phyloP scores from a whole-genome alignment of 148 eudicot species.

The Camellia lanceoleosa region DNA sequence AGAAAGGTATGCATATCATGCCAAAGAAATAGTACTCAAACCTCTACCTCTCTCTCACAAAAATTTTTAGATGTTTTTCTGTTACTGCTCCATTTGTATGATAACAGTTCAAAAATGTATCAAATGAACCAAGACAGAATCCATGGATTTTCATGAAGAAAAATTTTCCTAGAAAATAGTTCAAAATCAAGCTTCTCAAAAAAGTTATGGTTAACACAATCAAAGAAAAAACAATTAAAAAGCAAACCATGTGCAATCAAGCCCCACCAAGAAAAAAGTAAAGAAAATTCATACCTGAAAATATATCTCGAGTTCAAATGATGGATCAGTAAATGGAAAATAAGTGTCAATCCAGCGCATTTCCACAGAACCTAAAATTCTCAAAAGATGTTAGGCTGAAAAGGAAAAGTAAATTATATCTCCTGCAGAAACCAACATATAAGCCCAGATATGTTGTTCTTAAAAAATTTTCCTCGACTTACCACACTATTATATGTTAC shows the following conservation, averaged over 20 bases:
- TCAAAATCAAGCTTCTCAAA: neutral
- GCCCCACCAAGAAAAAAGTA: neutral
- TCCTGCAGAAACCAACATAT: neutral
- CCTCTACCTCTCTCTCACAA: too few relatives aligned
- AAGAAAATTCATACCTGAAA: slow-evolving; percentile 60
- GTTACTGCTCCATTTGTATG: neutral
- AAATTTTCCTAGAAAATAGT: neutral
- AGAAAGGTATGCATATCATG: too few relatives aligned
- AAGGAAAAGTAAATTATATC: neutral
- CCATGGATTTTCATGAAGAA: neutral
- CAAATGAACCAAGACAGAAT: neutral
- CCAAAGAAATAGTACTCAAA: too few relatives aligned
- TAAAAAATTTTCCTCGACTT: neutral
- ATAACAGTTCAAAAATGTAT: neutral
- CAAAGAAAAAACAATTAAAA: neutral
- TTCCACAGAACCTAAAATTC: slow-evolving; percentile 75
- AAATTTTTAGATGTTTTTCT: neutral
- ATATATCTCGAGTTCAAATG: slow-evolving; percentile 94
- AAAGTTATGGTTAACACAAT: neutral
- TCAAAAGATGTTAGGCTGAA: slow-evolving; percentile 5
- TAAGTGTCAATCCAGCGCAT: slow-evolving; percentile 99
- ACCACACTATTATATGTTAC: neutral
- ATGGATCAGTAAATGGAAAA: slow-evolving; percentile 92
- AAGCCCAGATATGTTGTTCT: neutral
- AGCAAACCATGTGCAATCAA: neutral